Base-by-base conservation (phyloP, 768 basidiomycete genomes). In the Amylocystis lapponica region DNA sequence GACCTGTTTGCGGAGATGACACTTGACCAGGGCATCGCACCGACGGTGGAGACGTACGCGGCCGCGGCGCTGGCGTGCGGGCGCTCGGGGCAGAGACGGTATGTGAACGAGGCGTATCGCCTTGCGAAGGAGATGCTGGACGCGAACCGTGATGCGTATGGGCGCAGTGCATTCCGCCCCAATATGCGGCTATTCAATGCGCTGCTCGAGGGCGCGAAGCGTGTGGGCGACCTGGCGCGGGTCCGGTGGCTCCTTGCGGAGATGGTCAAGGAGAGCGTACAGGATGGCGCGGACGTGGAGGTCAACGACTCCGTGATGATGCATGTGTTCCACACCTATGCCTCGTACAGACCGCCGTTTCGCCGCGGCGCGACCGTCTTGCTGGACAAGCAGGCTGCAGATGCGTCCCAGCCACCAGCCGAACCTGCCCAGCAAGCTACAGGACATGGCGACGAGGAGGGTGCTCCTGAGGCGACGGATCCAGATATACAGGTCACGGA, bases 1-100 rank as follows among this genome's bases (percentile, higher is more conserved):
- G 96, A 99, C 58, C 70, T 98, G 1, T 96, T 87, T 78, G 81
- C 76, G 20, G 95, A 98, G 61, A 92, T 98, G 91, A 87, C 85
- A 2, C 62, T 76, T 1, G 87, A 91, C 54, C 74, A 75, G 23
- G 51, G 68, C 3, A 62, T 92, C 12, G 48, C 63, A 10, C 91
- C 94, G 0, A 81, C 79, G 0, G 68, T 69, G 1, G 76, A 69
- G 4, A 72, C 89, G 3, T 99, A 90, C 58, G 83, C 82, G 48
- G 91, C 91, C 0, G 64, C 87, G 43, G 93, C 97, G 54, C 71
- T 80, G 9, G 86, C 88, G 0, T 88, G 90, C 56, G 86, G 86
- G 10, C 66, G 77, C 27, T 78, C 76, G 3, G 86, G 86, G 1
- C 54, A 65, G 25, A 74, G 70, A 48, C 57, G 66, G 41, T 89